Conservation (phyloP, 208 protist species). For the Trypanosoma platydactyli region DNA sequence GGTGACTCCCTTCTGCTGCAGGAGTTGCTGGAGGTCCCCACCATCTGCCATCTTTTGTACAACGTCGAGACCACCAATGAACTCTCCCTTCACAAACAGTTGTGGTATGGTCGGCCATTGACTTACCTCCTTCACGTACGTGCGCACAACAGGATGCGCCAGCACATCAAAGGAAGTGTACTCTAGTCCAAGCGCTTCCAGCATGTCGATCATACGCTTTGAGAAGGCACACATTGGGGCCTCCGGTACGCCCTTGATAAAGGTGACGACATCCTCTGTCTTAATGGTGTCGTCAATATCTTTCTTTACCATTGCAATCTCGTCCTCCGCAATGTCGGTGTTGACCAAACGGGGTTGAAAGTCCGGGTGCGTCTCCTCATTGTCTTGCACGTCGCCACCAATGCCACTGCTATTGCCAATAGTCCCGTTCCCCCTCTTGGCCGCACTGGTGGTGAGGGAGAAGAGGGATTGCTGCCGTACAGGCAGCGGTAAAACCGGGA, state of each 20-base stretch:
- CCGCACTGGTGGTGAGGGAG: not conserved
- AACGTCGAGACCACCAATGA: slow-evolving; percentile 94
- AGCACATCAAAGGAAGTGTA: slow-evolving; percentile 95
- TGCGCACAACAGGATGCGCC: slow-evolving; percentile 87
- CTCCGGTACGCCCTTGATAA: slow-evolving; percentile 97
- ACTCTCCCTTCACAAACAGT: slow-evolving; percentile 95
- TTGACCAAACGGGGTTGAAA: slow-evolving; percentile 79
- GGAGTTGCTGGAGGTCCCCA: slow-evolving; percentile 82
- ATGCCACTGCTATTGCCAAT: not conserved
- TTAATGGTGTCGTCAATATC: slow-evolving; percentile 89
- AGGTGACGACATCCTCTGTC: slow-evolving; percentile 91
- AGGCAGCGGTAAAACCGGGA: not conserved
- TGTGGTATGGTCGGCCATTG: slow-evolving; percentile 98
- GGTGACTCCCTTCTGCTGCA: slow-evolving; percentile 82
- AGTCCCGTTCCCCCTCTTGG: not conserved
- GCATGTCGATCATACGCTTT: slow-evolving; percentile 89
- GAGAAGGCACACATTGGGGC: slow-evolving; percentile 96
- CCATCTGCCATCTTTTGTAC: slow-evolving; percentile 89
- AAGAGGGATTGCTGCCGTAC: not conserved
- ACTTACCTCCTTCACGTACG: slow-evolving; percentile 94
- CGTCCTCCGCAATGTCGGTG: slow-evolving; percentile 69
- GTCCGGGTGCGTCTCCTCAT: slow-evolving; percentile 84
- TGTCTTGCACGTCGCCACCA: slow-evolving; percentile 64
- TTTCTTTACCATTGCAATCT: slow-evolving; percentile 85
- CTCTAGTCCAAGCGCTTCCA: slow-evolving; percentile 90